Conservation (phyloP, 1,284 basidiomycete species). For the Ustilago nuda region DNA sequence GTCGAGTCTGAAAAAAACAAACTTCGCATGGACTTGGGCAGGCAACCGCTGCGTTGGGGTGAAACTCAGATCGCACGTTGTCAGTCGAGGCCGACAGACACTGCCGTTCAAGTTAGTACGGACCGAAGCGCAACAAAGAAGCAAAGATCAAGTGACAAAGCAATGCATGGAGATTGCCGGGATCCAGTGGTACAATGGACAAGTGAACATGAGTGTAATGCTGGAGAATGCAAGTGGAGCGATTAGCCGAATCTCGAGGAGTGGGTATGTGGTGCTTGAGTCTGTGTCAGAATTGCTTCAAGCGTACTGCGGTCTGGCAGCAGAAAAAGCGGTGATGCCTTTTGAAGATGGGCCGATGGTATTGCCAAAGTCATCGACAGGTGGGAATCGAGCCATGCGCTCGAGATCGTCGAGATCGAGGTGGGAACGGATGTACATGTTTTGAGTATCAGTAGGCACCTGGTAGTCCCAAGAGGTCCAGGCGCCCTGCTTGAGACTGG, state of each 20-base stretch:
- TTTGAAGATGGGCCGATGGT: conserved; percentile 5
- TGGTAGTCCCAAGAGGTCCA: conserved; percentile 49
- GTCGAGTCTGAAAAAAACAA: too few relatives aligned
- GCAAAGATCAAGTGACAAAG: neutral
- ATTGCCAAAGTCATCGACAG: conserved; percentile 34
- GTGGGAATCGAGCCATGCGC: conserved; percentile 44
- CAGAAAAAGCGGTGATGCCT: neutral
- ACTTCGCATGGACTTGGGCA: too few relatives aligned
- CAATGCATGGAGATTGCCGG: neutral
- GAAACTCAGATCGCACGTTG: too few relatives aligned
- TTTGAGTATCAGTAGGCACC: conserved; percentile 37
- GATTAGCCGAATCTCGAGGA: neutral
- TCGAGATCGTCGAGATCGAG: conserved; percentile 44
- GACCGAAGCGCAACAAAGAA: neutral
- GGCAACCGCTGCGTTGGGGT: too few relatives aligned
- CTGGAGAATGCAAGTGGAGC: neutral
- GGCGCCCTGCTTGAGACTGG: conserved; percentile 40
- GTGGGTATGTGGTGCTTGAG: neutral
- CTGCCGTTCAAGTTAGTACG: neutral
- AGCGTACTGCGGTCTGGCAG: conserved; percentile 9
- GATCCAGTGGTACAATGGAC: conserved; percentile 3
- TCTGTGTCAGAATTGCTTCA: neutral
- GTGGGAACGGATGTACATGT: conserved; percentile 46
- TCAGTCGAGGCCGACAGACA: too few relatives aligned
- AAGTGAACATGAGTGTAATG: neutral